Evolutionary conservation across 768 basidiomycete species (phyloP), one percentile per base, ranked within the genome.

Genomic region (Termitomyces sp.): DNA sequence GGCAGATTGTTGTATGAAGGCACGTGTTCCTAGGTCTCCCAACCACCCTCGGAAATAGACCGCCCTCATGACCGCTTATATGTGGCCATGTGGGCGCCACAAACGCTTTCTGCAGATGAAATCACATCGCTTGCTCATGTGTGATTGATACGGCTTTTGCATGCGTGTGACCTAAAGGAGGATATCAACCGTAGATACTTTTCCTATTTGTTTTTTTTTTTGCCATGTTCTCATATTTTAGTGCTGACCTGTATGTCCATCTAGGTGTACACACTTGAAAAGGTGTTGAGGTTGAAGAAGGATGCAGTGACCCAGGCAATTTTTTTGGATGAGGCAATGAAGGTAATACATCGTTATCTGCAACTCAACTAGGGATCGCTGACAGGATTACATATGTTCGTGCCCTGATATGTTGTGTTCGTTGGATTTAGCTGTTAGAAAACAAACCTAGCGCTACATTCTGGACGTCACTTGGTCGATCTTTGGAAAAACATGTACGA

Each of bases 241-340:
- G 30, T 46, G 15, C 45, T 56, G 43, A 56, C 50, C 35, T 26
- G 19, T 35, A 5, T 41, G 32, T 42, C 8, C 26, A 43, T 37
- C n/a, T 60, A 94, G 93, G 92, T 98, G 6, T 96, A 98, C 68
- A 89, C 88, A 0, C 80, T 99, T 5, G 96, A 98, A 71, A 97
- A 93, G 65, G 96, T 98, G 2, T 74, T 98, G 35, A 84, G 81
- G 63, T 69, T 96, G 64, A 98, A 98, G 75, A 88, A 82, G 67
- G 95, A 98, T 65, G 75, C 87, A 0, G 73, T 79, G 34, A 85
- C 90, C 0, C 87, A 91, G 56, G 71, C 78, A 0, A 73, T 88
- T 2, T 98, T 98, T 70, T 71, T 98, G 26, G 95, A 97, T 51
- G 94, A 95, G 66, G 92, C 89, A 0, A 89, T 98, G 88, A 90